Evolutionary conservation across 352 stramenopile species (phyloP).

Genomic region (Pilasporangium apinafurcum): DNA sequence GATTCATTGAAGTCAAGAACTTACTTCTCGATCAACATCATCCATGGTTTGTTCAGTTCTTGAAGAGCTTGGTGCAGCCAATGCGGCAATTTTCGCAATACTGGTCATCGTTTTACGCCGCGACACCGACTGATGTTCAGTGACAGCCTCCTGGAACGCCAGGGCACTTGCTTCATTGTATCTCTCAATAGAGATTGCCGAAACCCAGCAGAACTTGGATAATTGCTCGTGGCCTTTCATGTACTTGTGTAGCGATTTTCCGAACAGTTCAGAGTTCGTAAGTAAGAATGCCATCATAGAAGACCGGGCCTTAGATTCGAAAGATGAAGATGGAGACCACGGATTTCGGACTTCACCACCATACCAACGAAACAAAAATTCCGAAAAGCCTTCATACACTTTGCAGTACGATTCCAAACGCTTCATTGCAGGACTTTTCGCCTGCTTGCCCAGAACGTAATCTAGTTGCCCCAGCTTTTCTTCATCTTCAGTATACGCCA

Average conservation of each 20-base stretch:
- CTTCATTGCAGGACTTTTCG: slow-evolving; percentile 45
- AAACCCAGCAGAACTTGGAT: slow-evolving; percentile 58
- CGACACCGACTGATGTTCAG: slow-evolving; percentile 40
- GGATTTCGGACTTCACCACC: slow-evolving; percentile 64
- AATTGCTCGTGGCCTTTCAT: slow-evolving; percentile 52
- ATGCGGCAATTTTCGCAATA: slow-evolving; percentile 72
- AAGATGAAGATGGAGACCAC: slow-evolving; percentile 27
- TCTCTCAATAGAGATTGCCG: slow-evolving; percentile 50
- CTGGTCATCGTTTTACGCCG: slow-evolving; percentile 75
- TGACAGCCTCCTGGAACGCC: slow-evolving; percentile 44
- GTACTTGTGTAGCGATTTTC: slow-evolving; percentile 49
- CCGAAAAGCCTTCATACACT: slow-evolving; percentile 39
- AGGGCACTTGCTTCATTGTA: slow-evolving; percentile 54
- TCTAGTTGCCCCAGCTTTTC: slow-evolving; percentile 58
- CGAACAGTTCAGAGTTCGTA: slow-evolving; percentile 54
- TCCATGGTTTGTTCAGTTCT: slow-evolving; percentile 23
- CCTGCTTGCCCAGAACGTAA: slow-evolving; percentile 51
- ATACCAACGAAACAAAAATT: slow-evolving; percentile 77
- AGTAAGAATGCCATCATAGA: slow-evolving; percentile 62
- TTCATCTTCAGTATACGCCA: slow-evolving; percentile 57
- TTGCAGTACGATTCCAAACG: slow-evolving; percentile 64
- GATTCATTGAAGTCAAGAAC: background rate
- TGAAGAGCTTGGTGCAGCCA: slow-evolving; percentile 38
- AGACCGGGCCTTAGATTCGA: slow-evolving; percentile 11
- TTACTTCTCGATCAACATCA: slow-evolving; percentile 64